phyloP scores from a whole-genome alignment of 2,329 filamentous ascomycete genomes.

The Fusarium sp. region DNA sequence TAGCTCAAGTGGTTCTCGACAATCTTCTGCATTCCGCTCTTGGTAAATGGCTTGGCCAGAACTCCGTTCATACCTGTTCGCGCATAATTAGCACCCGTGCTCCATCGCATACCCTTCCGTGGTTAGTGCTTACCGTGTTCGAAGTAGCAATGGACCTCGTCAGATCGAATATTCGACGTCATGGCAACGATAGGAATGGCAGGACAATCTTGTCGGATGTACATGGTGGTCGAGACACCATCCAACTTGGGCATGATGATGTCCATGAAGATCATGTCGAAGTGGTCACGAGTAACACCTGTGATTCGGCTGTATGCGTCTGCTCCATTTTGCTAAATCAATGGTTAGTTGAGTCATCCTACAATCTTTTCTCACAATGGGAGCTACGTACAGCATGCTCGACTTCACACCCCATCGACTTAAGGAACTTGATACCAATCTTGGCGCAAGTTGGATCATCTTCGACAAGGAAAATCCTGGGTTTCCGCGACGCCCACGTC shows the following conservation, averaged over 20 bases:
- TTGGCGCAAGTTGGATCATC: constrained; percentile 77
- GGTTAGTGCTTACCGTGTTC: constrained; percentile 79
- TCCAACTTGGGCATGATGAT: constrained; percentile 98
- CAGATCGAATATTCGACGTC: constrained; percentile 97
- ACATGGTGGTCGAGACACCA: constrained; percentile 92
- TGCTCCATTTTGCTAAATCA: constrained; percentile 74
- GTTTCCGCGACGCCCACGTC: constrained; percentile 72
- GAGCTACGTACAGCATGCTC: constrained; percentile 71
- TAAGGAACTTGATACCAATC: constrained; percentile 76
- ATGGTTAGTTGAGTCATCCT: constrained; percentile 24
- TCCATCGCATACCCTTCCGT: neutral
- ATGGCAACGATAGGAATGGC: constrained; percentile 94
- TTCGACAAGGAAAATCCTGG: constrained; percentile 90
- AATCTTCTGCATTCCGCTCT: constrained; percentile 84
- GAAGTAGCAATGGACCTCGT: constrained; percentile 98
- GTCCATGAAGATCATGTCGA: constrained; percentile 84
- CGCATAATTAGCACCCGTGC: constrained; percentile 27
- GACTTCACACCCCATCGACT: constrained; percentile 74
- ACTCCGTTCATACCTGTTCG: constrained; percentile 97
- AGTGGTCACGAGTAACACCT: constrained; percentile 60
- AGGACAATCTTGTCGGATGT: constrained; percentile 88
- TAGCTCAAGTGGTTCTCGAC: constrained; percentile 90
- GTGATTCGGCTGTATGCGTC: constrained; percentile 91
- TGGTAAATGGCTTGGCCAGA: constrained; percentile 95
- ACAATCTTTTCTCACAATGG: neutral